Base-by-base conservation (phyloP, 805 yeast genomes). In the Metschnikowia anglica region DNA sequence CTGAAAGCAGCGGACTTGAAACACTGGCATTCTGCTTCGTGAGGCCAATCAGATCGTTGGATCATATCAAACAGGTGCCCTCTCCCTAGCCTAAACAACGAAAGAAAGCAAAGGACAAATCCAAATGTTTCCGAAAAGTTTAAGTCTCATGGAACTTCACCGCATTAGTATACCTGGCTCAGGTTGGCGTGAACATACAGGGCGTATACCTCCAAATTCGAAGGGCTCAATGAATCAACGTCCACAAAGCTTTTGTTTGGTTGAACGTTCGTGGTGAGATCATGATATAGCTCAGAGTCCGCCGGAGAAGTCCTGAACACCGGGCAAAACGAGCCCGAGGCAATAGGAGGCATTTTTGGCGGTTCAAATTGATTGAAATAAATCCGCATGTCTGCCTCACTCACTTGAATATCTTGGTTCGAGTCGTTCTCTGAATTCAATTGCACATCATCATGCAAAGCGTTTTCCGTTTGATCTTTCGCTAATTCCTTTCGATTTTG, bases 361-460 rank as follows among this genome's bases (percentile, higher is more conserved):
- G 43, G 45, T 9, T 47, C 44, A 20, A 49, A 41, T 25, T 42
- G 46, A 2, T 15, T 24, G 13, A 11, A 28, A 35, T 50, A 50
- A 3, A 47, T n/a, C 11, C 16, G 35, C 37, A 45, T 18, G 29
- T 50, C 52, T 5, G 27, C 15, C 9, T 42, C 41, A 23, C 25
- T 34, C 34, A 40, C 46, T 8, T 19, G 18, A 13, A 39, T 8
- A 2, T 40, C 34, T 5, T 18, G 9, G 13, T 19, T 8, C 11
- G 13, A 32, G 13, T 19, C 24, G 6, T 32, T 16, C 3, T 32
- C 35, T 8, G 7, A 23, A 23, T 23, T 23, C 10, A 8, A 7
- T 10, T 23, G 25, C 25, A 23, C 7, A 8, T 8, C 25, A 10
- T 23, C 25, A 23, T 23, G 10, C 7, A 10, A 7, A 10, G 25